phyloP scores from a whole-genome alignment of 2,329 filamentous ascomycete genomes.

The Pyricularia grisea region DNA sequence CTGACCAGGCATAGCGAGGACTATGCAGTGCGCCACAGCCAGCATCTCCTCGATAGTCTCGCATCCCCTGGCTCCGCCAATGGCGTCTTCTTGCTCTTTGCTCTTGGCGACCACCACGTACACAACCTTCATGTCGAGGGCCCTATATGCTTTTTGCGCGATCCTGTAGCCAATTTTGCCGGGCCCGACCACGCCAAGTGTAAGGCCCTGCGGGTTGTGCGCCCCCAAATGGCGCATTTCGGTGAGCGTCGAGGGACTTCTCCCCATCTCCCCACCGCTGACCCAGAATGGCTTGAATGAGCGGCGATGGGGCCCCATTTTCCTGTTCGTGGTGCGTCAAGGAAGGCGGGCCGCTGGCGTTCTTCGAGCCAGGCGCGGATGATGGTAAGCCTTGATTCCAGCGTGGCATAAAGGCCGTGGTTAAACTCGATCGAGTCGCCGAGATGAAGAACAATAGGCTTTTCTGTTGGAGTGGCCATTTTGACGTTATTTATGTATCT shows the following conservation, averaged over 20 bases:
- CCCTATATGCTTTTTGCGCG: conserved; percentile 40
- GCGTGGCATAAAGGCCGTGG: conserved; percentile 17
- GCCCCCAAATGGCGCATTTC: not conserved
- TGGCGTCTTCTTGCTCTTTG: conserved; percentile 33
- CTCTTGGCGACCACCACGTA: conserved; percentile 37
- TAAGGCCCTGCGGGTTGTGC: conserved; percentile 40
- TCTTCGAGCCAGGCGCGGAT: conserved; percentile 26
- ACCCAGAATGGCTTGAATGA: conserved; percentile 14
- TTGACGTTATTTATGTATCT: not conserved
- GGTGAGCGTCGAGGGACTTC: conserved; percentile 1
- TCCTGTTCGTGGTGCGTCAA: conserved; percentile 23
- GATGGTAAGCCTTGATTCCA: conserved; percentile 20
- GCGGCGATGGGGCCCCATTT: conserved; percentile 29
- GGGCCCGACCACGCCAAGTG: conserved; percentile 49
- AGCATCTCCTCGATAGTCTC: conserved; percentile 33
- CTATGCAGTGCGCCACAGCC: conserved; percentile 33
- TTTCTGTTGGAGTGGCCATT: not conserved
- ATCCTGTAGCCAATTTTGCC: conserved; percentile 45
- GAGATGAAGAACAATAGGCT: conserved; percentile 20
- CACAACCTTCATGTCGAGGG: conserved; percentile 47
- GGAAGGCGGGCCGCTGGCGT: conserved; percentile 25
- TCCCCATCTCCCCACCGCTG: conserved; percentile 15
- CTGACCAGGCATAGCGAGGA: conserved; percentile 40
- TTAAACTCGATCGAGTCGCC: conserved; percentile 22
- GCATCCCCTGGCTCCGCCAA: conserved; percentile 9